A percentile compares a stretch with the other conserved stretches of the same genome.
phyloP scores from a whole-genome alignment of 129 eudicot genomes.

The Ambrosia artemisiifolia region DNA sequence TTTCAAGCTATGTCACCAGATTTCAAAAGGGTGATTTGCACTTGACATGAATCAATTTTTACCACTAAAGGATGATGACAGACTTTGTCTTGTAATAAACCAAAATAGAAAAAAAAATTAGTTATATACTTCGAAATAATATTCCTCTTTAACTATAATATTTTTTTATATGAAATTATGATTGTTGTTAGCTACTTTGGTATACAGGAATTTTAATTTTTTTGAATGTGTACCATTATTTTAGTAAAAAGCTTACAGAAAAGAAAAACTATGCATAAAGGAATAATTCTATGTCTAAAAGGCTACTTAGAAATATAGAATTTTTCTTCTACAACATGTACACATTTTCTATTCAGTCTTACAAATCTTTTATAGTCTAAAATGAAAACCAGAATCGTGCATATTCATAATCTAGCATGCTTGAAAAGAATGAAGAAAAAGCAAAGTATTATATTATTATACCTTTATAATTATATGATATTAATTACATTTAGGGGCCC shows the following conservation, averaged over 20 bases:
- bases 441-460: neutral
- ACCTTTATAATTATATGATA: slow-evolving; percentile 1
- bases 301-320: neutral
- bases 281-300: neutral
- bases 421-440: neutral
- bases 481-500: slow-evolving; percentile 27
- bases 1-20: slow-evolving; percentile 26
- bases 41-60: slow-evolving; percentile 2
- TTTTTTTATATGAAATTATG: neutral
- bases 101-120: neutral
- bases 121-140: too few species aligned
- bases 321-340: slow-evolving; percentile 4
- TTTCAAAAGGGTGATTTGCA: neutral
- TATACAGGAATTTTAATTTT: neutral
- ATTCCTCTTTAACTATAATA: too few species aligned
- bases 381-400: neutral
- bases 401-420: neutral
- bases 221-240: neutral
- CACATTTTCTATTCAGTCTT: neutral
- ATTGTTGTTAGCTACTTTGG: neutral
- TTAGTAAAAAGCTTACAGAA: neutral
- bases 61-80: neutral
- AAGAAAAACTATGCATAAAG: neutral
- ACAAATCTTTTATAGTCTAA: neutral
- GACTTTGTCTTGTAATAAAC: neutral